Percentiles rank a stretch among this genome's conserved stretches.
phyloP scores from a whole-genome alignment of 2,329 filamentous ascomycete species.

The Penicillium sp. region DNA sequence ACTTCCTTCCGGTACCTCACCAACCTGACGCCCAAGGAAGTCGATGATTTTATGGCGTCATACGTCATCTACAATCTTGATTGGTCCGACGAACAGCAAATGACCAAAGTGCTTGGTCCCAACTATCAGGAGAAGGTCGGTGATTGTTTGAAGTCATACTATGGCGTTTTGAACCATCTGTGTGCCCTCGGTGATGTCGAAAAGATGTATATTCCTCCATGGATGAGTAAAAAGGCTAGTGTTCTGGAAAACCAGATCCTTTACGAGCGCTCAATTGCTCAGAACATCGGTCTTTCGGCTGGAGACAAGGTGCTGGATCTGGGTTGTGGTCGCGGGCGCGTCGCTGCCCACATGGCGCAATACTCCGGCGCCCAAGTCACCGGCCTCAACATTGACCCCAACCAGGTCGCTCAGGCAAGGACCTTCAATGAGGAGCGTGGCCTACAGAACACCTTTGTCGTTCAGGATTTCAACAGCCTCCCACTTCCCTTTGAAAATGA shows the following conservation, averaged over 20 bases:
- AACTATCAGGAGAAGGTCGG: conserved; percentile 53
- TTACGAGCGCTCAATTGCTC: conserved; percentile 52
- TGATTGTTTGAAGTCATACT: conserved; percentile 53
- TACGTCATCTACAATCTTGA: conserved; percentile 58
- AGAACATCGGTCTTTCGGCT: conserved; percentile 45
- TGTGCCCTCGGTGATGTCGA: conserved; percentile 57
- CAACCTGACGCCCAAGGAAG: conserved; percentile 50
- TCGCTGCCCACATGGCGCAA: conserved; percentile 55
- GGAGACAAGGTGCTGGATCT: conserved; percentile 53
- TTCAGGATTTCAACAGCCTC: conserved; percentile 53
- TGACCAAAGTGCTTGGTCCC: conserved; percentile 49
- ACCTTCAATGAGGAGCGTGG: conserved; percentile 46
- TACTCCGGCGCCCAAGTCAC: conserved; percentile 49
- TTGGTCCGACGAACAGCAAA: conserved; percentile 52
- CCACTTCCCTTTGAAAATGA: conserved; percentile 52
- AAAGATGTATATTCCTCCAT: conserved; percentile 58
- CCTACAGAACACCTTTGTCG: conserved; percentile 49
- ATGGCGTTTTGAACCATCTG: conserved; percentile 55
- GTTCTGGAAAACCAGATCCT: conserved; percentile 54
- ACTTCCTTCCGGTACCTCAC: conserved; percentile 51
- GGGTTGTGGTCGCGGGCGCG: conserved; percentile 54
- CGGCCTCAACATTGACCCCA: conserved; percentile 55
- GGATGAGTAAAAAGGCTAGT: conserved; percentile 51
- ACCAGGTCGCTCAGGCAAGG: conserved; percentile 50
- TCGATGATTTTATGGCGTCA: conserved; percentile 57